Conservation (phyloP, 2,329 filamentous ascomycete genomes). For the Aspergillus melleus region DNA sequence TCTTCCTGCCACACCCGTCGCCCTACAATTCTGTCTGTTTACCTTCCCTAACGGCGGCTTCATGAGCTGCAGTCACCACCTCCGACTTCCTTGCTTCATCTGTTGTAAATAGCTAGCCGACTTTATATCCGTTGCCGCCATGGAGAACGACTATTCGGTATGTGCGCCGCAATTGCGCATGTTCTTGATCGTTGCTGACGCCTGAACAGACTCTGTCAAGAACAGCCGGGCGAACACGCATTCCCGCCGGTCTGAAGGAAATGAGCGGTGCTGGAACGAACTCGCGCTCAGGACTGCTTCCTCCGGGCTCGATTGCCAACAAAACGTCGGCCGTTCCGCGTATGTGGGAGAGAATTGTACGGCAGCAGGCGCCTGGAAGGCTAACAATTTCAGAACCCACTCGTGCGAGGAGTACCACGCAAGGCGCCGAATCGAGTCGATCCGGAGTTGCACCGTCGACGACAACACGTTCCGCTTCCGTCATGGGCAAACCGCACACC, state of each 20-base stretch:
- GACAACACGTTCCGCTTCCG: conserved; percentile 33
- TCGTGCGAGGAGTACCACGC: conserved; percentile 50
- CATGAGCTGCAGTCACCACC: conserved; percentile 1
- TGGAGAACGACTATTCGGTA: conserved; percentile 38
- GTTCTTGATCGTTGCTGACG: neutral
- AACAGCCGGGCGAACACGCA: conserved; percentile 28
- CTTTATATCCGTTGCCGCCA: conserved; percentile 7
- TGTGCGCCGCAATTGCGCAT: neutral
- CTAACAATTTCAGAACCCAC: conserved; percentile 46
- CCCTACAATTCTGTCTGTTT: neutral
- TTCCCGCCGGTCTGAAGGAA: conserved; percentile 47
- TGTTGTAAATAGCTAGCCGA: neutral
- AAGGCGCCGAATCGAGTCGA: conserved; percentile 46
- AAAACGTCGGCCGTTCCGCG: conserved; percentile 49
- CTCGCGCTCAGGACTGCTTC: conserved; percentile 47
- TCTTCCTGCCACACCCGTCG: conserved; percentile 1
- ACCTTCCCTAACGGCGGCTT: neutral
- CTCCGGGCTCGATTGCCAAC: conserved; percentile 46
- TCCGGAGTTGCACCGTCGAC: conserved; percentile 23
- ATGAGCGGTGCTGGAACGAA: conserved; percentile 56
- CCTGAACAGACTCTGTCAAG: conserved; percentile 27
- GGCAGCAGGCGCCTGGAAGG: conserved; percentile 18
- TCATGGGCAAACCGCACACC: conserved; percentile 46
- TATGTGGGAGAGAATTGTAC: conserved; percentile 18
- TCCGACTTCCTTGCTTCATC: neutral